Evolutionary conservation across 2,329 filamentous ascomycete species (phyloP).

Genomic region (Trichoderma sp.): DNA sequence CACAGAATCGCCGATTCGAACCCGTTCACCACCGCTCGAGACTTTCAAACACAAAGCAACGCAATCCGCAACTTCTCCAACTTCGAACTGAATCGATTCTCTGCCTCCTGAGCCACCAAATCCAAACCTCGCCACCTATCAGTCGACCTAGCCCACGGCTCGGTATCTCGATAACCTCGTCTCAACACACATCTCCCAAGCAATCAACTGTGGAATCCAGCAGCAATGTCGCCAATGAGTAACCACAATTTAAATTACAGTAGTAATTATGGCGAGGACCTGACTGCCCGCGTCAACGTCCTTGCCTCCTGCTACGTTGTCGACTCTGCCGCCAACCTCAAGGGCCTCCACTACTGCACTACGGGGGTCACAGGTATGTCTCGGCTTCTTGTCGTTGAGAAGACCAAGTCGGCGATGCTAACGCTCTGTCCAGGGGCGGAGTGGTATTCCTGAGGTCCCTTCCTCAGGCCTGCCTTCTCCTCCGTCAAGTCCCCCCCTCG

Average conservation of each 20-base stretch:
- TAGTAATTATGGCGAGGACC: conserved; percentile 76
- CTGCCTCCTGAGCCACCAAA: not conserved
- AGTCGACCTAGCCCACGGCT: conserved; percentile 28
- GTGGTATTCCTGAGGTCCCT: conserved; percentile 94
- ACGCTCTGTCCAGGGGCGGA: conserved; percentile 62
- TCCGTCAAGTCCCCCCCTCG: conserved; percentile 86
- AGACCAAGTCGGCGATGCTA: too few species aligned
- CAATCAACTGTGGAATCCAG: conserved; percentile 34
- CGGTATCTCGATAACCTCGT: conserved; percentile 17
- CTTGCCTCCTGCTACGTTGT: conserved; percentile 92
- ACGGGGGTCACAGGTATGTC: conserved; percentile 75
- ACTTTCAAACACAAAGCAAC: not conserved
- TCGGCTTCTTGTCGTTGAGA: not conserved
- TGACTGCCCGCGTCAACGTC: conserved; percentile 69
- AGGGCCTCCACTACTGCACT: conserved; percentile 94
- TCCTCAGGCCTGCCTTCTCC: conserved; percentile 82
- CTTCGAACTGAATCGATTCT: not conserved
- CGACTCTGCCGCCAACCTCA: conserved; percentile 70
- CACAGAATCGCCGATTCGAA: not conserved
- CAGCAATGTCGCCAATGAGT: conserved; percentile 69
- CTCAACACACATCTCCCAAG: conserved; percentile 3
- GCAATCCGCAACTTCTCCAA: not conserved
- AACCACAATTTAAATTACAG: conserved; percentile 67
- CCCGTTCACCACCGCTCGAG: not conserved
- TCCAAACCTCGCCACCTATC: conserved; percentile 20